A percentile compares a stretch with the other conserved stretches of the same genome.
Conservation (phyloP, 495 filamentous ascomycete genomes). For the Aspergillus baeticus region DNA sequence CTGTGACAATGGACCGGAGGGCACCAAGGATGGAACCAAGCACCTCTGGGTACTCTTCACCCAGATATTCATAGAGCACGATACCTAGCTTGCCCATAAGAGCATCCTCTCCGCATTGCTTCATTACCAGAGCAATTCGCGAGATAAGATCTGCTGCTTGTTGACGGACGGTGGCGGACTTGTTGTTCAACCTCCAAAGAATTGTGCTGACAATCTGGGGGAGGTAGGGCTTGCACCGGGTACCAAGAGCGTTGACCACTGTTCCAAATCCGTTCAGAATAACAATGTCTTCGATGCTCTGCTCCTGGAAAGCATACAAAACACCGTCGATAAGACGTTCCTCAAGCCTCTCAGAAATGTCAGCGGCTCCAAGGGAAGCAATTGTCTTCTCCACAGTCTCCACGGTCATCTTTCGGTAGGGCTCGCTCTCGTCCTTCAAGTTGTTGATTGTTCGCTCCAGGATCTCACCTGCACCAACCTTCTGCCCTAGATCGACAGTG, state of each 20-base stretch:
- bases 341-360: conserved; percentile 89
- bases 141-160: conserved; percentile 97
- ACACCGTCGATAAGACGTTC: conserved; percentile 94
- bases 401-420: conserved; percentile 98
- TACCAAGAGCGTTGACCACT: conserved; percentile 92
- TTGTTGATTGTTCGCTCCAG: conserved; percentile 90
- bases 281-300: conserved; percentile 92
- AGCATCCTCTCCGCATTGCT: conserved; percentile 93
- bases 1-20: conserved; percentile 92
- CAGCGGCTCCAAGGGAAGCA: conserved; percentile 86
- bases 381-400: conserved; percentile 97
- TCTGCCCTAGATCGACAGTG: conserved; percentile 95
- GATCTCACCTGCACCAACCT: conserved; percentile 94
- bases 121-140: conserved; percentile 97
- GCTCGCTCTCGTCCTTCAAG: conserved; percentile 96
- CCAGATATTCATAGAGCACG: conserved; percentile 97
- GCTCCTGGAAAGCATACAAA: conserved; percentile 96
- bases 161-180: conserved; percentile 91
- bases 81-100: conserved; percentile 94
- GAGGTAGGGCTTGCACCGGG: conserved; percentile 92
- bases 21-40: conserved; percentile 95
- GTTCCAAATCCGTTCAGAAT: conserved; percentile 99
- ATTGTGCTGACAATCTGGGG: conserved; percentile 96
- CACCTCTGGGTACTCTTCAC: conserved; percentile 98
- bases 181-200: conserved; percentile 97